These are phyloP conservation scores for Chenopodium suecicum DNA, from an alignment of 148 eudicot genomes.

Conservation along the genomic window DNA sequence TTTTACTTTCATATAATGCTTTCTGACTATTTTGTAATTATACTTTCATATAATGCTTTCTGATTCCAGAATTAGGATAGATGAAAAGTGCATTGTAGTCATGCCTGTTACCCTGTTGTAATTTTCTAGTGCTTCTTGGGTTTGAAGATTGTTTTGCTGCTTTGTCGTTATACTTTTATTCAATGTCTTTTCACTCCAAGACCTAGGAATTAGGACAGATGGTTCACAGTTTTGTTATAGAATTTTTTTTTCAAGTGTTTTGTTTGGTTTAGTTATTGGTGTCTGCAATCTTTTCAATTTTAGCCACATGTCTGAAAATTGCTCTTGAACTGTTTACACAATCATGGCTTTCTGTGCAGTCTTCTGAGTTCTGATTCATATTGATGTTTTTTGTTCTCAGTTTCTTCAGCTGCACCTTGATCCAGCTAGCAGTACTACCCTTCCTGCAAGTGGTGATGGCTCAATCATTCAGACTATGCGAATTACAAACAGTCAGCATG, in stretches of 20 bases:
- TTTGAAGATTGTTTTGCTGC: no score
- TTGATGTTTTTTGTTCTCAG: slow-evolving; percentile 41
- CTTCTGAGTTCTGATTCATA: slow-evolving; percentile 22
- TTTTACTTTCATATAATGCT: no score
- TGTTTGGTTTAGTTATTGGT: background rate
- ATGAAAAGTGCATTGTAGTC: no score
- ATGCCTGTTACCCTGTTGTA: no score
- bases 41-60: no score
- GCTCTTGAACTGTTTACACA: background rate
- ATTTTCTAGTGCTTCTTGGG: no score
- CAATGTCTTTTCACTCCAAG: background rate
- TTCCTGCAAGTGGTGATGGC: slow-evolving; percentile 70
- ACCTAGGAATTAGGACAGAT: background rate
- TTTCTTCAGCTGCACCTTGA: slow-evolving; percentile 94
- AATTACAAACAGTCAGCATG: slow-evolving; percentile 86
- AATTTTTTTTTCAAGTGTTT: background rate
- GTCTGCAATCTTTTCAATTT: background rate
- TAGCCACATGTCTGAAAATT: background rate
- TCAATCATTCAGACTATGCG: slow-evolving; percentile 70
- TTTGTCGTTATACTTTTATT: no score
- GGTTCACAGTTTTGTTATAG: background rate
- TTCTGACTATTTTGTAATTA: no score
- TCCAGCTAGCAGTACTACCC: slow-evolving; percentile 79
- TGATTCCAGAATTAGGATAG: no score
- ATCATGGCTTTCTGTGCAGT: background rate